phyloP scores from a whole-genome alignment of 768 basidiomycete genomes.

The Mycena galopus region DNA sequence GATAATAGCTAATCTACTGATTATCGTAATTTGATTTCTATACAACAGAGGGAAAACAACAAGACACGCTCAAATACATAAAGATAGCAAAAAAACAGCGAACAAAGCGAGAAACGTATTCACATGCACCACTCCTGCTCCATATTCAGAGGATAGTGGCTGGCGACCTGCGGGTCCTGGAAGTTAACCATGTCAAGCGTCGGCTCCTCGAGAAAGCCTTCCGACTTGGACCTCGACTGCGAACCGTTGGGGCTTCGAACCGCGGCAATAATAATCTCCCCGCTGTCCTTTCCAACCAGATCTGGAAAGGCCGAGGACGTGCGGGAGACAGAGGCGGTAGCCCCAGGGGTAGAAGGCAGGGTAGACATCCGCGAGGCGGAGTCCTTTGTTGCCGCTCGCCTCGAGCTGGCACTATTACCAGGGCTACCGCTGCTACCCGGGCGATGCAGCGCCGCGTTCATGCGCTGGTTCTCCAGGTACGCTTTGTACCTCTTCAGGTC shows the following conservation, averaged over 20 bases:
- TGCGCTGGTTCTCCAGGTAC: not conserved
- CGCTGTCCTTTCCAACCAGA: not conserved
- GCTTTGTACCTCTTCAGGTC: conserved; percentile 13
- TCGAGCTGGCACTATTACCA: not conserved
- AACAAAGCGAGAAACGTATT: not conserved
- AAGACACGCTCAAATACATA: no score
- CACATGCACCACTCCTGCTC: conserved; percentile 25
- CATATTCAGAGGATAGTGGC: conserved; percentile 30
- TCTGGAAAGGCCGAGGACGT: not conserved
- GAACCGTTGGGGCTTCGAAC: not conserved
- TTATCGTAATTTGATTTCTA: no score
- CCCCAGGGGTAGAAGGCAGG: not conserved
- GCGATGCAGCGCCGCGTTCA: not conserved
- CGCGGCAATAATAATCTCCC: not conserved
- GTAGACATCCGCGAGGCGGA: conserved; percentile 6
- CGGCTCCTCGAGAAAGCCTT: conserved; percentile 4
- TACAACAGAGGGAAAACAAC: no score
- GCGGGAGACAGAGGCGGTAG: not conserved
- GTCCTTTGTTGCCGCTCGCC: not conserved
- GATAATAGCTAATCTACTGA: no score
- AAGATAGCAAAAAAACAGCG: no score
- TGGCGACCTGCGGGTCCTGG: conserved; percentile 32
- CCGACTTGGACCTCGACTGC: conserved; percentile 20
- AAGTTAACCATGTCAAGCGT: conserved; percentile 32
- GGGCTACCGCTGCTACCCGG: not conserved